Evolutionary conservation across 176 grass and related monocot species (phyloP), one percentile per base, ranked within the genome.

Genomic region (Juncus inflexus): DNA sequence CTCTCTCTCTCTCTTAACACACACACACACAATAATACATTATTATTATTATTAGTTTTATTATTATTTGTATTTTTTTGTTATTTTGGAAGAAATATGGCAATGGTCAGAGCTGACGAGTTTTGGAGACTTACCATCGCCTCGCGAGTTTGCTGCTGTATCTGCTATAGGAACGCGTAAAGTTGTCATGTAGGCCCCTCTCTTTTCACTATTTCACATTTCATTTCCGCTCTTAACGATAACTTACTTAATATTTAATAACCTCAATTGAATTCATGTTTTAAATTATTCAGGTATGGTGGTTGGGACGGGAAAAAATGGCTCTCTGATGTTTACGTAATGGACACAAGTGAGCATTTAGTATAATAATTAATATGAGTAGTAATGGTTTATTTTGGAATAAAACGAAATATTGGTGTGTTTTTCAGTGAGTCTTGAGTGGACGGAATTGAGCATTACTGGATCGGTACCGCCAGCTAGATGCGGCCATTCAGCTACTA

Each of bases 251-350:
- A 72, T 9, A 69, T 40, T 40, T 69, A 7, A 12, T 47, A 66
- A 51, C 42, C 72, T 59, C 15, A 28, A 70, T 85, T 0, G 51
- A 36, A 57, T 53, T 47, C 43, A 47, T 47, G 43, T 6, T 47
- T 47, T 47, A 9, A 47, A 47, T 47, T 47, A 55, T 86, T 67
- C 77, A 91, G 85, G 87, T 81, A 86, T 76, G 92, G 92, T 59
- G 92, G 92, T 38, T 91, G 87, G 92, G 92, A 97, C 83, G 87
- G 87, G 40, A 97, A 97, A 83, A 97, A 86, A 40, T 97, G 92
- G 92, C 67, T 91, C 37, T 89, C 85, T 12, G 92, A 97, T 91
- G 92, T 97, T 50, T 97, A 89, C 65, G 73, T 91, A 69, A 85
- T 97, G 85, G 87, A 97, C 82, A 97, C 92, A 75, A 97, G 92